Conservation (phyloP, 176 grass and related monocot species). For the Alloteropsis semialata region DNA sequence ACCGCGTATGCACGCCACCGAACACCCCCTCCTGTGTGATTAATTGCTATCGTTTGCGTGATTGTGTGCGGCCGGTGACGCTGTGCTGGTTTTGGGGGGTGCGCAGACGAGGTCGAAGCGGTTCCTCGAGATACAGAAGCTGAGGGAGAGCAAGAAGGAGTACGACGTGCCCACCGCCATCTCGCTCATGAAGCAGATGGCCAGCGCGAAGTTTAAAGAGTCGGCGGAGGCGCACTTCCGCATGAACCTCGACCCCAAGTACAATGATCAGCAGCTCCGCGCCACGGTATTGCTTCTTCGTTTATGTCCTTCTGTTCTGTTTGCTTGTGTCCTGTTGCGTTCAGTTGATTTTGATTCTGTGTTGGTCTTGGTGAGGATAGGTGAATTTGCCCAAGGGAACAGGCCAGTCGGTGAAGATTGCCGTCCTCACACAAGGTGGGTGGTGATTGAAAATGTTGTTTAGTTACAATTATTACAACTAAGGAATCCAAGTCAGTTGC, state of each 20-base stretch:
- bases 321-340: neutral
- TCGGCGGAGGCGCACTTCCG: constrained; percentile 90
- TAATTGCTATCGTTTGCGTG: neutral
- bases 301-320: neutral
- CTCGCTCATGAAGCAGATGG: constrained; percentile 68
- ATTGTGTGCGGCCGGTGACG: neutral
- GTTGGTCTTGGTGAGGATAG: constrained; percentile 31
- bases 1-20: constrained; percentile 50
- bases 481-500: neutral
- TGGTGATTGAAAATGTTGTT: neutral
- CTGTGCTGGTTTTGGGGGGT: neutral
- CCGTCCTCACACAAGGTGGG: constrained; percentile 89
- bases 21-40: neutral
- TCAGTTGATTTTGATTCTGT: constrained; percentile 4
- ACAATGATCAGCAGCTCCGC: constrained; percentile 98
- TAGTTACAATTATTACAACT: neutral
- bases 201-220: constrained; percentile 68
- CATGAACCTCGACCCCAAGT: constrained; percentile 96
- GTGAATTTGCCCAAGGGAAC: constrained; percentile 98
- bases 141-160: constrained; percentile 94
- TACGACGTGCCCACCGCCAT: constrained; percentile 73
- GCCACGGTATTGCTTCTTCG: constrained; percentile 55
- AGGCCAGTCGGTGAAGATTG: constrained; percentile 82
- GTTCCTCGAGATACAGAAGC: constrained; percentile 96
- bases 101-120: constrained; percentile 84